Conservation (phyloP, 495 filamentous ascomycete species). For the Geopyxis carbonaria region DNA sequence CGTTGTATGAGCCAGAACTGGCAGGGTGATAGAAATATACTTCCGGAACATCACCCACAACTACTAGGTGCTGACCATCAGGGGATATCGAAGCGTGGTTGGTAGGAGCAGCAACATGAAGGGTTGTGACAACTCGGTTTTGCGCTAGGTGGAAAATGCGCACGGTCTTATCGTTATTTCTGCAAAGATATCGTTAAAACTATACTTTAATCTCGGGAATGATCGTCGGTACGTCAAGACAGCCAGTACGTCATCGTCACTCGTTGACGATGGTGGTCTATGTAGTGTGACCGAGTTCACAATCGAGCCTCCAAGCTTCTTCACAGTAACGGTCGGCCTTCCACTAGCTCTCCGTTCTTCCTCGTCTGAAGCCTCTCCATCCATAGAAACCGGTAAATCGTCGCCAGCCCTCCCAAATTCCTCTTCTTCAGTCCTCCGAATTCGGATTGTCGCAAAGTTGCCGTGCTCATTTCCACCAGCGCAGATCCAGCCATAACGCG, state of each 20-base stretch:
- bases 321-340: conserved; percentile 7
- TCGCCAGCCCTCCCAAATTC: too few species aligned
- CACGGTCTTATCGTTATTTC: conserved; percentile 82
- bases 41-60: conserved; percentile 68
- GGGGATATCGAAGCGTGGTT: conserved; percentile 89
- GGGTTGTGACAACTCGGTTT: conserved; percentile 41
- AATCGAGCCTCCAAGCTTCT: conserved; percentile 40
- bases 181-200: conserved; percentile 24
- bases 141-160: conserved; percentile 56
- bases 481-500: conserved; percentile 73
- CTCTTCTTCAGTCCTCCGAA: conserved; percentile 28
- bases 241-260: conserved; percentile 41
- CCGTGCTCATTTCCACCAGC: conserved; percentile 68
- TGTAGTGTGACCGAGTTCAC: conserved; percentile 60
- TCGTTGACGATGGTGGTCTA: conserved; percentile 34
- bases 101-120: conserved; percentile 61
- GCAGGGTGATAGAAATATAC: conserved; percentile 59
- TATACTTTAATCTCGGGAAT: conserved; percentile 8
- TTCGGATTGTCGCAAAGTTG: conserved; percentile 62
- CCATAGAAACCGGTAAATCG: neutral
- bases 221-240: conserved; percentile 39
- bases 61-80: conserved; percentile 60
- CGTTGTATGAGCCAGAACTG: conserved; percentile 15
- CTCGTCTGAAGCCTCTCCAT: conserved; percentile 1
- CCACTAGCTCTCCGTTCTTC: neutral